phyloP scores from a whole-genome alignment of 345 rosid species.

The Moricandia arvensis region DNA sequence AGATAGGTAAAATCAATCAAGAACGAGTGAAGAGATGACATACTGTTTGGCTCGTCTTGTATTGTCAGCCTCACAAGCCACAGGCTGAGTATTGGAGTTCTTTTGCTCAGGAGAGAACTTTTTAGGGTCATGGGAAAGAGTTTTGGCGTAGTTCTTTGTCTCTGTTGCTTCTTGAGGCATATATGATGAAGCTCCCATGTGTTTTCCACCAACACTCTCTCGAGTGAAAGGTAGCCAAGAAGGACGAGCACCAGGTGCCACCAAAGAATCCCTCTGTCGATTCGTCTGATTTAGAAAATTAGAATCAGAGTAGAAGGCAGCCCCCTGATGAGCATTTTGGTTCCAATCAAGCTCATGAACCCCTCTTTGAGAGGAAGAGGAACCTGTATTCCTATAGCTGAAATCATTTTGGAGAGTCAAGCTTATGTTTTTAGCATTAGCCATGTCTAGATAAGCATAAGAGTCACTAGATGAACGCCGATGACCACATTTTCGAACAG shows the following conservation, averaged over 20 bases:
- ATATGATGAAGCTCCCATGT: conserved; percentile 53
- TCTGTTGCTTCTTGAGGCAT: too few species aligned
- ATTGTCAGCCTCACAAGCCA: conserved; percentile 55
- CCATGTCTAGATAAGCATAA: conserved; percentile 71
- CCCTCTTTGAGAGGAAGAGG: conserved; percentile 59
- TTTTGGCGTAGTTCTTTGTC: conserved; percentile 57
- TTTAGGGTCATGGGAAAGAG: too few species aligned
- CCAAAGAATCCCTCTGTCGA: conserved; percentile 49
- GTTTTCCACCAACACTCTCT: conserved; percentile 49
- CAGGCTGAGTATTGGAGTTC: conserved; percentile 44
- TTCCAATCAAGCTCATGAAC: too few species aligned
- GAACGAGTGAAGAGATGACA: conserved; percentile 46
- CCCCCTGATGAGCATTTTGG: too few species aligned
- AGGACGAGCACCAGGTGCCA: too few species aligned
- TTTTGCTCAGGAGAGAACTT: too few species aligned
- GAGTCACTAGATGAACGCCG: conserved; percentile 99
- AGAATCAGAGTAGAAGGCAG: conserved; percentile 27
- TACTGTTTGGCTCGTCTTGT: conserved; percentile 91
- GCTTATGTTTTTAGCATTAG: conserved; percentile 60
- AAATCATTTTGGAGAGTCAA: too few species aligned
- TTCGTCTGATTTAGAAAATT: conserved; percentile 52
- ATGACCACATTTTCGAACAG: conserved; percentile 71
- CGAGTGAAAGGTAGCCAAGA: too few species aligned
- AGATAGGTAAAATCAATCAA: too few species aligned
- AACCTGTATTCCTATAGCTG: too few species aligned